A percentile compares a stretch with the other conserved stretches of the same genome.
Conservation (phyloP, 1,284 basidiomycete species). For the Agroathelia rolfsii region DNA sequence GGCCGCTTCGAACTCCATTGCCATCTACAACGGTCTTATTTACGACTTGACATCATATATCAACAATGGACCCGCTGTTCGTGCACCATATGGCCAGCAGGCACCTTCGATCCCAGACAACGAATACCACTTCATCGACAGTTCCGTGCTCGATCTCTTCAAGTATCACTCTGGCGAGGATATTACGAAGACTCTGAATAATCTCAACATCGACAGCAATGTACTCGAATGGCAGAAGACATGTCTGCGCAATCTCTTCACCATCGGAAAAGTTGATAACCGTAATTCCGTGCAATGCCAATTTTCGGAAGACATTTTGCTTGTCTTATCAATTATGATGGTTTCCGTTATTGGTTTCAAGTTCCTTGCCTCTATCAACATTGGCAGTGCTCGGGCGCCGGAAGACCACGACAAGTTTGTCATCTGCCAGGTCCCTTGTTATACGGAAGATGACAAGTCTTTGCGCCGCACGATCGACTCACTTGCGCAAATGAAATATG, state of each 20-base stretch:
- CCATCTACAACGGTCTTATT: constrained; percentile 74
- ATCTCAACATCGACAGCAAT: constrained; percentile 54
- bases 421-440: constrained; percentile 97
- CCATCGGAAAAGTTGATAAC: constrained; percentile 86
- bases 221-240: constrained; percentile 73
- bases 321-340: constrained; percentile 88
- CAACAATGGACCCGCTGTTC: constrained; percentile 43
- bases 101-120: constrained; percentile 45
- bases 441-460: constrained; percentile 89
- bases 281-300: constrained; percentile 86
- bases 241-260: constrained; percentile 89
- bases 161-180: constrained; percentile 75
- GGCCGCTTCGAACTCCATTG: constrained; percentile 60
- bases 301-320: constrained; percentile 88
- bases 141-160: constrained; percentile 73
- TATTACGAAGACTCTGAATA: constrained; percentile 72
- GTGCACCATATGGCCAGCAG: constrained; percentile 53
- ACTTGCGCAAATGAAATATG: constrained; percentile 88
- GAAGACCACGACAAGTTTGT: constrained; percentile 99
- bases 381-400: constrained; percentile 73
- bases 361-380: constrained; percentile 91
- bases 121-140: constrained; percentile 74
- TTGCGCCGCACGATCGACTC: constrained; percentile 90
- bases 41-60: constrained; percentile 88
- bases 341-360: constrained; percentile 96